These are phyloP conservation scores for Erythrophleum ivorense DNA, from an alignment of 331 rosid genomes.

Conservation along the genomic window DNA sequence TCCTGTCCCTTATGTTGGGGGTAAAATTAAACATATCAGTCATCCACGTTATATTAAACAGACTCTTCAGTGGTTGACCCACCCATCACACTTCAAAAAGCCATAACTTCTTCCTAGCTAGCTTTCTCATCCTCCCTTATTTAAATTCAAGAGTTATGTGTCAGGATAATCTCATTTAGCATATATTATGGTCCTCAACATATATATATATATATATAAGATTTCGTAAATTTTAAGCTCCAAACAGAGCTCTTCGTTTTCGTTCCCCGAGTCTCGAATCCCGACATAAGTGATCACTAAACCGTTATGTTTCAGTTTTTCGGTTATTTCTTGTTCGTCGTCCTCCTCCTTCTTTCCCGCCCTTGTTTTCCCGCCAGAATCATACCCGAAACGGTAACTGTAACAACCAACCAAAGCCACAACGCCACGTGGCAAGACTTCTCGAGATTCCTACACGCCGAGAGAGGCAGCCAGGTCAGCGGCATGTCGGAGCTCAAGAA, in stretches of 20 bases:
- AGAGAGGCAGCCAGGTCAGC: conserved; percentile 62
- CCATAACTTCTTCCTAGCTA: conserved; percentile 55
- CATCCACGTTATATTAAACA: conserved; percentile 1
- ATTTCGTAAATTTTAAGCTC: neutral
- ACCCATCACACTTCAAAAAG: conserved; percentile 54
- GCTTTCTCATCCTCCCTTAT: conserved; percentile 43
- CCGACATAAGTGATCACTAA: conserved; percentile 29
- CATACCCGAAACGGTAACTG: conserved; percentile 52
- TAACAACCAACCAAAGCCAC: conserved; percentile 47
- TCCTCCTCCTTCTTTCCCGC: conserved; percentile 51
- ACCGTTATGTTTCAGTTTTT: conserved; percentile 57
- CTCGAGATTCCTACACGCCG: conserved; percentile 68
- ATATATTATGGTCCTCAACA: neutral
- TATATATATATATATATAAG: neutral
- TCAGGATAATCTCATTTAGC: neutral
- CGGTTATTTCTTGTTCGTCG: conserved; percentile 46
- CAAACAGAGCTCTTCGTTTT: conserved; percentile 11
- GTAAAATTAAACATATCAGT: neutral
- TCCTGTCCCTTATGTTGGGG: neutral
- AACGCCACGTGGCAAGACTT: conserved; percentile 78
- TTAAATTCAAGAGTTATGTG: conserved; percentile 7
- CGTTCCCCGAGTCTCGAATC: conserved; percentile 14
- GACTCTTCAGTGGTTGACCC: conserved; percentile 56
- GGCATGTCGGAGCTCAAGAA: conserved; percentile 84
- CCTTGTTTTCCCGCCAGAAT: conserved; percentile 77